phyloP scores from a whole-genome alignment of 2,329 filamentous ascomycete species.

The Hortaea werneckii region DNA sequence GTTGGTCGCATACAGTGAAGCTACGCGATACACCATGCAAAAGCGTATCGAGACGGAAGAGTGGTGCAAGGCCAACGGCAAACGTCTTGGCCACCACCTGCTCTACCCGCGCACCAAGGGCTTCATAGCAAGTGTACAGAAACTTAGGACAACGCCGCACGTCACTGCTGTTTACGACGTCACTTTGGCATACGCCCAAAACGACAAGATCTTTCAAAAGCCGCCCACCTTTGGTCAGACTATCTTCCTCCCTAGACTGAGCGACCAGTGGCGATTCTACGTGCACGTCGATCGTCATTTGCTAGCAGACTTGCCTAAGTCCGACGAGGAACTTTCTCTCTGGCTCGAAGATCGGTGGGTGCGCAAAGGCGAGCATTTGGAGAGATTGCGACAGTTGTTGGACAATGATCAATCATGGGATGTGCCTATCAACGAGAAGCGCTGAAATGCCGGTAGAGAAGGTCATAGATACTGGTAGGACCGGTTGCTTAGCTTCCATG shows the following conservation, averaged over 20 bases:
- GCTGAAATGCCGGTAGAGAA: too few species aligned
- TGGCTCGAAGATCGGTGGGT: constrained; percentile 30
- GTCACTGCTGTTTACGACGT: constrained; percentile 30
- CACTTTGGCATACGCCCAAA: constrained; percentile 28
- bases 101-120: constrained; percentile 52
- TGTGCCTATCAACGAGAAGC: too few species aligned
- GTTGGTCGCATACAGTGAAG: constrained; percentile 56
- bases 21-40: constrained; percentile 46
- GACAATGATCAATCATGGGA: neutral
- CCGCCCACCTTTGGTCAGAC: constrained; percentile 26
- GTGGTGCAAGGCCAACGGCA: constrained; percentile 44
- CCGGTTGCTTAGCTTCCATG: too few species aligned
- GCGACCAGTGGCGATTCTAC: constrained; percentile 20
- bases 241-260: constrained; percentile 16
- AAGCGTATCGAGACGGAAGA: constrained; percentile 42
- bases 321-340: constrained; percentile 19
- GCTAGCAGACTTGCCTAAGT: constrained; percentile 19
- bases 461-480: too few species aligned
- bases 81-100: constrained; percentile 45
- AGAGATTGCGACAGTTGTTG: constrained; percentile 14
- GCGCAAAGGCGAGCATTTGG: constrained; percentile 26
- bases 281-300: constrained; percentile 25
- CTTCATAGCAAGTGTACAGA: constrained; percentile 50
- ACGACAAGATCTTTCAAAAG: constrained; percentile 17
- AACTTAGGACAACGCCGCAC: constrained; percentile 31